Evolutionary conservation across 441 rosid genomes (phyloP), one percentile per base, ranked within the genome.

Genomic region (Erodium chrysanthum): DNA sequence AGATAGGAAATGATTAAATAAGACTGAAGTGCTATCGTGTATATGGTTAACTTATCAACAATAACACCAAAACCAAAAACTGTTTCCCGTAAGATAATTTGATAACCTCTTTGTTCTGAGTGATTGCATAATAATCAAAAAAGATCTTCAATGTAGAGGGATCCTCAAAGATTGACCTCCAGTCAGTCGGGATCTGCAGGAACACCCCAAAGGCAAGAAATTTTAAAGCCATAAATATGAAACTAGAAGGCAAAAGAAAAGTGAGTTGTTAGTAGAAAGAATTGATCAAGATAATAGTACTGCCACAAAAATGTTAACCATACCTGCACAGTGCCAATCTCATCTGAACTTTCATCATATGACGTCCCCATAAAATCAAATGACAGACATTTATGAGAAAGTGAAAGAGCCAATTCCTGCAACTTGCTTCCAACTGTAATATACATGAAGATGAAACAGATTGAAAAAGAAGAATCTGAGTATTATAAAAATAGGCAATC

Each of bases 261-360:
- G 29, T 27, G 29, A 27, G 29, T 35, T 17, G 50, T 8, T 33
- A n/a, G 18, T 27, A 12, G 65, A 61, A 27, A 40, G 65, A 61
- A 61, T 4, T 18, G 29, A 64, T 33, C 50, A 64, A 17, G 48
- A 35, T 42, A 35, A 37, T 18, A 64, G 50, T 18, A 35, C 48
- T 17, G 48, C 66, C 29, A 64, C 48, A 64, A 37, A 59, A 27
- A 64, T 64, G 66, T 31, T 33, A 31, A 37, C 0, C 40, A 67
- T 69, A 72, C 79, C 79, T 76, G 76, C 31, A 76, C 68, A 6
- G 73, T 72, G 21, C 79, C 79, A 69, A 76, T 60, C 79, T 76
- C 76, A 60, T 76, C 76, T 5, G 73, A 76, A 60, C 76, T 76
- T 72, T 76, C 76, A 61, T 76, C 76, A 50, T 66, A 61, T 35